A percentile compares a stretch with the other conserved stretches of the same genome.
phyloP scores from a whole-genome alignment of 768 basidiomycete species.

The Daedaleopsis sinensis region DNA sequence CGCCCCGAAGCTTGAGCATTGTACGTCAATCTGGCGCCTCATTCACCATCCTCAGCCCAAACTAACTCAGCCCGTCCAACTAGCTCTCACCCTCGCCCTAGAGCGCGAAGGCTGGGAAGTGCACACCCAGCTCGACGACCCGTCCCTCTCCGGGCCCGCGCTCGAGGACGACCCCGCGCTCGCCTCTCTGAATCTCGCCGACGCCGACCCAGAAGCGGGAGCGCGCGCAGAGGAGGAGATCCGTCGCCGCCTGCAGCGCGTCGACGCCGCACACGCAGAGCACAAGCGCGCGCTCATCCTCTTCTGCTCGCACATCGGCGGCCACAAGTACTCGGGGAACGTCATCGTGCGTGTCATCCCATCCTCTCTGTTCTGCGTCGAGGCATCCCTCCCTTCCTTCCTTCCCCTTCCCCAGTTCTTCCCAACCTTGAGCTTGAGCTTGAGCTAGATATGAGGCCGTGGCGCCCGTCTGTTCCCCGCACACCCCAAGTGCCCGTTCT shows the following conservation, averaged over 20 bases:
- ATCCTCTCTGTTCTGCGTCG: constrained; percentile 4
- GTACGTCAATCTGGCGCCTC: constrained; percentile 42
- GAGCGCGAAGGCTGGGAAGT: constrained; percentile 74
- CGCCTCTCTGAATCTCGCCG: constrained; percentile 14
- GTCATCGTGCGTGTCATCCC: constrained; percentile 67
- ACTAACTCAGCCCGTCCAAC: background rate
- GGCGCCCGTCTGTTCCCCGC: background rate
- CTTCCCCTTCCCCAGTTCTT: background rate
- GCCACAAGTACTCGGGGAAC: constrained; percentile 92
- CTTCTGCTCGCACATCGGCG: constrained; percentile 88
- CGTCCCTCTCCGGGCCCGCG: constrained; percentile 44
- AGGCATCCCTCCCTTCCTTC: no score
- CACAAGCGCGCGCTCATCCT: constrained; percentile 80
- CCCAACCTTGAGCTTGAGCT: no score
- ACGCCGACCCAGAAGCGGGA: constrained; percentile 46
- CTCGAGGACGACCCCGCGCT: constrained; percentile 62
- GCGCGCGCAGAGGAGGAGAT: constrained; percentile 47
- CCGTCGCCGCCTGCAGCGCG: constrained; percentile 46
- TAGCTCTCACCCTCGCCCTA: constrained; percentile 66
- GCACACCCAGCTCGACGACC: constrained; percentile 72
- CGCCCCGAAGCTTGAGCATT: constrained; percentile 79
- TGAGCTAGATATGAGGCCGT: no score
- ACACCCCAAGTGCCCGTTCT: no score
- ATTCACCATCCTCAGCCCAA: background rate
- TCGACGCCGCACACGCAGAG: constrained; percentile 45